Evolutionary conservation across 2,329 filamentous ascomycete species (phyloP), one percentile per base, ranked within the genome.

Genomic region (Trichoderma sp.): DNA sequence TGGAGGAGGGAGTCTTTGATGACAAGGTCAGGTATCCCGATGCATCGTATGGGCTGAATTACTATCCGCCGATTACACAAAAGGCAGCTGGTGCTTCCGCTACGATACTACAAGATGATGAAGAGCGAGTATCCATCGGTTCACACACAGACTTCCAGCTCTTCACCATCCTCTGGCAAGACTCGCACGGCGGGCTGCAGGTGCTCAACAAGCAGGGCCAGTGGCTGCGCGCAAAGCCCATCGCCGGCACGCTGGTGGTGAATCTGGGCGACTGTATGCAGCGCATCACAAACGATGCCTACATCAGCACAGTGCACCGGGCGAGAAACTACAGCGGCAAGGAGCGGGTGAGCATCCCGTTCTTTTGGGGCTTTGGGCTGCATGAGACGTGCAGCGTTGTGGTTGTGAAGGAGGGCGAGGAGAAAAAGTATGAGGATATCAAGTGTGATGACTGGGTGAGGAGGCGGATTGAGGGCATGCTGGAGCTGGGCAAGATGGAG

Each of bases 1-100:
- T 89, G 4, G 80, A 82, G 0, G 87, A 89, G 72, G 73, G 81
- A 39, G 84, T 85, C 66, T 89, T 89, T 73, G 86, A 89, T 70
- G 77, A 77, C 3, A 83, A 86, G 65, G 83, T 84, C 21, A 83
- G 81, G 0, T 82, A 85, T 71, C 87, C 87, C 0, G 86, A 81
- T 39, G 80, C 79, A 8, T 76, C 80, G 5, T 74, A 80, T 21
- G 80, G 78, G 3, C 74, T 83, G 56, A 83, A 83, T 70, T 81
- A 81, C 69, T 81, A 81, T 70, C 79, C 77, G 0, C 74, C 79
- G 2, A 74, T 75, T 21, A 18, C n/a, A 13, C 46, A 24, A 21
- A 37, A 4, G 13, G 32, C 68, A n/a, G 30, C 60, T 26, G 34
- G 4, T 21, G 10, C 46, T 49, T 21, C 43, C 10, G 5, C 46